These are phyloP conservation scores for Boletellus ananas DNA, from an alignment of 768 basidiomycete genomes.

Conservation along the genomic window DNA sequence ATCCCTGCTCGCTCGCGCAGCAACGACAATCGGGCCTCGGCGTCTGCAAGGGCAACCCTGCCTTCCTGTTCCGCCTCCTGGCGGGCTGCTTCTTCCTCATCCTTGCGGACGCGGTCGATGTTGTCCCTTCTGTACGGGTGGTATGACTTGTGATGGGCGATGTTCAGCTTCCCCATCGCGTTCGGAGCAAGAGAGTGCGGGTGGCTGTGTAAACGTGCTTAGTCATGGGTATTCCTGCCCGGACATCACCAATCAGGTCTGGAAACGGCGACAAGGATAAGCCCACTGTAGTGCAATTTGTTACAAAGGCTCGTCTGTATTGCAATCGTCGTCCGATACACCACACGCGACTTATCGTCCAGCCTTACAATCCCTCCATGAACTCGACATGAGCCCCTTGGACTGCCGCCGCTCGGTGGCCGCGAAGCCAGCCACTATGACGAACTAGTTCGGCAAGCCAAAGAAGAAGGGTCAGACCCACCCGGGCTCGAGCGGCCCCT, in stretches of 20 bases:
- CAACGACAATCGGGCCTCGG: constrained; percentile 70
- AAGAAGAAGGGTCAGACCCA: constrained; percentile 22
- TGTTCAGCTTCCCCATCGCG: constrained; percentile 79
- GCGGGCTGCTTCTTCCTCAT: constrained; percentile 70
- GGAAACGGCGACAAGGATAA: too few species aligned
- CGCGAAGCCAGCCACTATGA: constrained; percentile 61
- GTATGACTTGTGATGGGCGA: constrained; percentile 89
- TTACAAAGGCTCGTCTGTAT: constrained; percentile 31
- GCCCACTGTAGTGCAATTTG: too few species aligned
- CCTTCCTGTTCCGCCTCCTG: constrained; percentile 71
- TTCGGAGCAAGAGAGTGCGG: not conserved
- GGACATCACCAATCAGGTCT: too few species aligned
- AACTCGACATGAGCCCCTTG: constrained; percentile 60
- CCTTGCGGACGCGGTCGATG: constrained; percentile 71
- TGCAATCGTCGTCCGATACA: constrained; percentile 1
- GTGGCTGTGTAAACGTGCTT: not conserved
- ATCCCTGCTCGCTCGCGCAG: constrained; percentile 60
- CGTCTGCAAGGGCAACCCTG: constrained; percentile 69
- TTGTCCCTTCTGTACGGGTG: constrained; percentile 85
- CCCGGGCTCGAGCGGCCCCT: constrained; percentile 40
- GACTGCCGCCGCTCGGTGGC: constrained; percentile 80
- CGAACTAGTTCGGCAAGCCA: constrained; percentile 16
- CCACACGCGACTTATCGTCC: constrained; percentile 46
- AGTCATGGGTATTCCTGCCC: too few species aligned
- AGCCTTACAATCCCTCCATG: constrained; percentile 53